Conservation (phyloP, 306 rosid species). For the Elaeagnus macrophylla region DNA sequence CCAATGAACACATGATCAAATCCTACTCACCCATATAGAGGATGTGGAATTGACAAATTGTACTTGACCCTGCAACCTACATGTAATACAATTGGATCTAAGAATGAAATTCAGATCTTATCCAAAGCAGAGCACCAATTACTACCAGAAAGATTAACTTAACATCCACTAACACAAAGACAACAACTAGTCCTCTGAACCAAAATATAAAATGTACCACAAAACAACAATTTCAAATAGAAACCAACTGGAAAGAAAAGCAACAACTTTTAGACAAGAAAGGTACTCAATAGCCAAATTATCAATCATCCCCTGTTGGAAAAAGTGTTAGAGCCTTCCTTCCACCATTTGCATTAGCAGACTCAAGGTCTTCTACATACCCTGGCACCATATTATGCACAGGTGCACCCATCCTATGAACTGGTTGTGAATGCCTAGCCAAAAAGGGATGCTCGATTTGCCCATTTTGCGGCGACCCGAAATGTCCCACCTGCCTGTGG, state of each 20-base stretch:
- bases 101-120: conserved; percentile 22
- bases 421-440: conserved; percentile 50
- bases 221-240: conserved; percentile 22
- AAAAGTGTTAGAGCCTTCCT: conserved; percentile 84
- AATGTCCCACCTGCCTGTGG: conserved; percentile 71
- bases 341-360: conserved; percentile 71
- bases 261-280: neutral
- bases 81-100: conserved; percentile 25
- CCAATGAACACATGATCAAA: conserved; percentile 10
- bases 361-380: conserved; percentile 71
- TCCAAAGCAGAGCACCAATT: conserved; percentile 21
- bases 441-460: conserved; percentile 78
- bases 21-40: conserved; percentile 11
- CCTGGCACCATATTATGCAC: conserved; percentile 44
- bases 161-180: conserved; percentile 22
- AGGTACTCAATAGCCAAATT: conserved; percentile 20
- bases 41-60: neutral
- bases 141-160: conserved; percentile 24
- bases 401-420: conserved; percentile 72
- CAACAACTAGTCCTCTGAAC: conserved; percentile 25
- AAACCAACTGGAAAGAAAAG: conserved; percentile 17
- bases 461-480: conserved; percentile 82
- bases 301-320: conserved; percentile 88
- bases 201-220: conserved; percentile 27
- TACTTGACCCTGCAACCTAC: conserved; percentile 18